A percentile compares a stretch with the other conserved stretches of the same genome.
phyloP scores from a whole-genome alignment of 768 basidiomycete species.

The Cystobasidium tubakii region DNA sequence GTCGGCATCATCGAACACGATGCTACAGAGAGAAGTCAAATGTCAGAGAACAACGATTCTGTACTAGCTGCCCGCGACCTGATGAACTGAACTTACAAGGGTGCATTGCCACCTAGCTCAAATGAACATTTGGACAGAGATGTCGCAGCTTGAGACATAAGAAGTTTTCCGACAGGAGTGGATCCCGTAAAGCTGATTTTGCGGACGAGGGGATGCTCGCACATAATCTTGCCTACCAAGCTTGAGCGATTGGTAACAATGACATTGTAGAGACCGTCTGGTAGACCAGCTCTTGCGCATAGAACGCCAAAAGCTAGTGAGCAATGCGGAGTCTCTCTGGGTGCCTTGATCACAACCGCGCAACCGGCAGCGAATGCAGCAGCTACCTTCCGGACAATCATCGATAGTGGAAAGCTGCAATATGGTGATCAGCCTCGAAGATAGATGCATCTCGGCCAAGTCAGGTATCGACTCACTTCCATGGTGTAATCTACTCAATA shows the following conservation, averaged over 20 bases:
- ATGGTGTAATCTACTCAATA: constrained; percentile 55
- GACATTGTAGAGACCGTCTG: constrained; percentile 89
- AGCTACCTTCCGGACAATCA: constrained; percentile 55
- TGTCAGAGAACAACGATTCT: too few relatives aligned
- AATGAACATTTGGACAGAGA: constrained; percentile 50
- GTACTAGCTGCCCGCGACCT: too few relatives aligned
- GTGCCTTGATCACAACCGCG: constrained; percentile 85
- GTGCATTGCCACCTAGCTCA: constrained; percentile 89
- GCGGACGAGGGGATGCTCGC: constrained; percentile 63
- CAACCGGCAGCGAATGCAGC: constrained; percentile 93
- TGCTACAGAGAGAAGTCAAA: not conserved
- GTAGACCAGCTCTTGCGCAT: constrained; percentile 79
- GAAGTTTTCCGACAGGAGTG: constrained; percentile 49
- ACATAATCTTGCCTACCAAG: constrained; percentile 84
- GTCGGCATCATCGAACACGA: constrained; percentile 86
- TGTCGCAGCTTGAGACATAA: constrained; percentile 48
- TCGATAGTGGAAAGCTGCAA: constrained; percentile 2
- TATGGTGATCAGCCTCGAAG: not conserved
- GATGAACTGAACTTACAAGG: constrained; percentile 60
- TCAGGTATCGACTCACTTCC: constrained; percentile 51
- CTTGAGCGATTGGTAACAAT: constrained; percentile 82
- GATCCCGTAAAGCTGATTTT: constrained; percentile 51
- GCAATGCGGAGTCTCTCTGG: constrained; percentile 90
- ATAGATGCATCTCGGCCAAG: too few relatives aligned
- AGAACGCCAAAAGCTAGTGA: constrained; percentile 89